A percentile compares a stretch with the other conserved stretches of the same genome.
Conservation (phyloP, 192 early-diverging fungal species). For the Phycomyces nitens region DNA sequence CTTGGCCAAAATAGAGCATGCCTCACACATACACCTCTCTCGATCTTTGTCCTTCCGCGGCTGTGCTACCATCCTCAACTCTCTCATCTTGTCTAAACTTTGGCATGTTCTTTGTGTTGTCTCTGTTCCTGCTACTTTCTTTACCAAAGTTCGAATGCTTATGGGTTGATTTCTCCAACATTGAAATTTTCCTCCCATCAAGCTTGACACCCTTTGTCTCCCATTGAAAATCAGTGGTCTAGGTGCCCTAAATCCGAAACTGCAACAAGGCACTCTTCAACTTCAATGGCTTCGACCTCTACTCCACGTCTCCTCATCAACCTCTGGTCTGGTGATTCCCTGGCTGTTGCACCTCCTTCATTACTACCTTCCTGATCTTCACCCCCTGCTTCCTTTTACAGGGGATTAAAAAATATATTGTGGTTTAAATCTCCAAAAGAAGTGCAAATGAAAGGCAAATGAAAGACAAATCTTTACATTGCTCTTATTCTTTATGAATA, state of each 20-base stretch:
- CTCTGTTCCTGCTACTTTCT: neutral
- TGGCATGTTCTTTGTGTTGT: slow-evolving; percentile 16
- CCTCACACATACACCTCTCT: neutral
- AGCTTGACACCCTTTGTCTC: neutral
- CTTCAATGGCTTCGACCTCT: slow-evolving; percentile 1
- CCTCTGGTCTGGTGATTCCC: neutral
- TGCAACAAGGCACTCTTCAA: slow-evolving; percentile 1
- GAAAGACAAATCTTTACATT: too few relatives aligned
- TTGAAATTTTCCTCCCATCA: neutral
- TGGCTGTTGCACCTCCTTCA: neutral
- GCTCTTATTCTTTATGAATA: too few relatives aligned
- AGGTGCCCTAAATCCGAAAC: neutral
- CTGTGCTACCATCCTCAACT: neutral
- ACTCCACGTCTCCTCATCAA: neutral
- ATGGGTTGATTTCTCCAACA: neutral
- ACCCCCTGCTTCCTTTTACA: neutral
- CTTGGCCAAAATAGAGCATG: neutral
- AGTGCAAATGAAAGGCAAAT: too few relatives aligned
- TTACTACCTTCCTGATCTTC: neutral
- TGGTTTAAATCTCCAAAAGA: too few relatives aligned
- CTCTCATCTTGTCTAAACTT: slow-evolving; percentile 12
- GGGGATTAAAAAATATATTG: too few relatives aligned
- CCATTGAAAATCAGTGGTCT: neutral
- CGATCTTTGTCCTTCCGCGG: slow-evolving; percentile 14
- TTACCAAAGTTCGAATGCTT: neutral